Conservation (phyloP, 345 rosid genomes). For the Hibiscus trionum region DNA sequence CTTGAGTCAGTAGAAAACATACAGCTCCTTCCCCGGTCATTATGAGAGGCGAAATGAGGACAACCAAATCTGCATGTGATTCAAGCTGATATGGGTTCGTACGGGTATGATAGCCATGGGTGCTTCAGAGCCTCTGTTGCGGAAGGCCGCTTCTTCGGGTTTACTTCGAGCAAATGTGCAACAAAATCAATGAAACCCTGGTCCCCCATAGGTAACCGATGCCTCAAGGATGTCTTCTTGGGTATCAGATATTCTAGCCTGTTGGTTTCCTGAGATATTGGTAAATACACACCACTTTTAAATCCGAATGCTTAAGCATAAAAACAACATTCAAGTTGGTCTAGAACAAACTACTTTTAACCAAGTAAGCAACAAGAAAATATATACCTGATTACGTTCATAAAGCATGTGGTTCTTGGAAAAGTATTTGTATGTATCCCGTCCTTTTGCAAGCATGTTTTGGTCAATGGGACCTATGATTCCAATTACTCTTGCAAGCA, state of each 20-base stretch:
- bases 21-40: constrained; percentile 20
- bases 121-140: constrained; percentile 87
- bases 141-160: constrained; percentile 90
- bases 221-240: constrained; percentile 79
- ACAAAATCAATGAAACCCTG: constrained; percentile 93
- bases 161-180: constrained; percentile 71
- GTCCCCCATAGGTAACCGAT: constrained; percentile 91
- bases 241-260: constrained; percentile 84
- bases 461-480: constrained; percentile 69
- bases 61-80: constrained; percentile 1
- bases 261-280: constrained; percentile 59
- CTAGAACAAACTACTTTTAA: neutral
- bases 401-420: constrained; percentile 88
- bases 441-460: constrained; percentile 83
- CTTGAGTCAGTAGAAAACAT: constrained; percentile 12
- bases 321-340: neutral
- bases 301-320: neutral
- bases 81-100: constrained; percentile 91
- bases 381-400: constrained; percentile 82
- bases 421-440: constrained; percentile 89
- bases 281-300: neutral
- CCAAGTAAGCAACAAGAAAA: neutral
- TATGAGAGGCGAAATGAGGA: neutral
- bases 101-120: constrained; percentile 83
- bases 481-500: constrained; percentile 89